Evolutionary conservation across 345 rosid genomes (phyloP), one percentile per base, ranked within the genome.

Genomic region (Dimocarpus longan): DNA sequence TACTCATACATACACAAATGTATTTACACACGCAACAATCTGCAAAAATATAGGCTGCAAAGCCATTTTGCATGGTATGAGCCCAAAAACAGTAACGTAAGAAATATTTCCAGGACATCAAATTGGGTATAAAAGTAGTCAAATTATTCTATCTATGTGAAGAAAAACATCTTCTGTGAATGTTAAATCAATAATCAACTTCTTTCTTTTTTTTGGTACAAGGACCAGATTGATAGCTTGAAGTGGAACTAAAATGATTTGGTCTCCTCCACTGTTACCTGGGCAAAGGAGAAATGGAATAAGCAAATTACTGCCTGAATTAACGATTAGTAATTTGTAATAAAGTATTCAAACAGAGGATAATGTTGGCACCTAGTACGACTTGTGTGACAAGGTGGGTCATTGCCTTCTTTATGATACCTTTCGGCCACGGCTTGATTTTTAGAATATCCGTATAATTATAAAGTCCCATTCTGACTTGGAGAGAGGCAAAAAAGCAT

Each of bases 391-490:
- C 48, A 60, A 32, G 24, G 18, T 65, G 71, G 48, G 68, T 37
- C 79, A 54, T 5, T 28, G 48, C 11, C 54, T 13, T 6, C 64
- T 39, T 75, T 76, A 37, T 26, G 50, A 68, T 56, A n/a, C 62
- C 84, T 82, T 82, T 85, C 85, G 85, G 88, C 80, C 22, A 18
- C 1, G 28, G 18, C 15, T 67, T 37, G 63, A 7, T 5, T 46
- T 46, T 46, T 46, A 7, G 77, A 63, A 54, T 65, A 37, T 65
- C 32, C 71, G 22, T 11, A 18, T 21, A 24, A 15, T 18, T 10
- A 43, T 19, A 71, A 62, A 68, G 11, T 69, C 19, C 72, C 75
- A 72, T 40, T 54, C 40, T 78, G 79, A 84, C 70, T 77, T 7
- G 18, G 48, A 39, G 46, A 76, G 37, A n/a, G 24, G 54, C n/a